Percentiles rank a stretch among this genome's conserved stretches.
These are phyloP conservation scores for Pythium phragmiticola DNA, from an alignment of 352 stramenopile genomes.

Conservation along the genomic window DNA sequence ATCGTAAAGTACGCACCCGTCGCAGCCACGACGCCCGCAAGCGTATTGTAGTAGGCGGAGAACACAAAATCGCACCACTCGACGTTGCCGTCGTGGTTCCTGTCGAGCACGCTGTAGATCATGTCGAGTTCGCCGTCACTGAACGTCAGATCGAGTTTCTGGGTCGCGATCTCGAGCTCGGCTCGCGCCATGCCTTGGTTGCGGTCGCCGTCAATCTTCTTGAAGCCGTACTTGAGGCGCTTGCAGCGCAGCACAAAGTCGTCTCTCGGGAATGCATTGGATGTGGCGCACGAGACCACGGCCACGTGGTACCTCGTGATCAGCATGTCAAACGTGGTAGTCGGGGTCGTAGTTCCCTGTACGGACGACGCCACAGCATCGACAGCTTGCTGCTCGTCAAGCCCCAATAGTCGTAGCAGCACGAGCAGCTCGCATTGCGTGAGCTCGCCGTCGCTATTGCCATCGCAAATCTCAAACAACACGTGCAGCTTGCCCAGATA, in stretches of 20 bases:
- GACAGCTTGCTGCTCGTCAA: conserved; percentile 10
- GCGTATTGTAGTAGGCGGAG: conserved; percentile 34
- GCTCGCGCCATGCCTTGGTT: conserved; percentile 31
- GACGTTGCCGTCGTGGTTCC: conserved; percentile 34
- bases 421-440: conserved; percentile 30
- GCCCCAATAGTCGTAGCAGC: conserved; percentile 30
- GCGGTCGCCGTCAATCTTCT: conserved; percentile 41
- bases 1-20: conserved; percentile 36
- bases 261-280: conserved; percentile 21
- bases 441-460: conserved; percentile 37
- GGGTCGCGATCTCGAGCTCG: conserved; percentile 54
- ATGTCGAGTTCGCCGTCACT: conserved; percentile 32
- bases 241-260: conserved; percentile 42
- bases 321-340: not conserved
- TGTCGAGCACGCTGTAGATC: conserved; percentile 37
- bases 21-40: conserved; percentile 1
- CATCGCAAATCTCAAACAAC: conserved; percentile 37
- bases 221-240: conserved; percentile 45
- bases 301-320: conserved; percentile 20
- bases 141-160: conserved; percentile 45
- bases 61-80: conserved; percentile 55
- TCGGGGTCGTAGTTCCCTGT: not conserved
- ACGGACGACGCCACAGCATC: conserved; percentile 5
- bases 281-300: conserved; percentile 6
- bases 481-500: conserved; percentile 30